Evolutionary conservation across 2,329 filamentous ascomycete species (phyloP), one percentile per base, ranked within the genome.

Genomic region (Colletotrichum tamarilloi): DNA sequence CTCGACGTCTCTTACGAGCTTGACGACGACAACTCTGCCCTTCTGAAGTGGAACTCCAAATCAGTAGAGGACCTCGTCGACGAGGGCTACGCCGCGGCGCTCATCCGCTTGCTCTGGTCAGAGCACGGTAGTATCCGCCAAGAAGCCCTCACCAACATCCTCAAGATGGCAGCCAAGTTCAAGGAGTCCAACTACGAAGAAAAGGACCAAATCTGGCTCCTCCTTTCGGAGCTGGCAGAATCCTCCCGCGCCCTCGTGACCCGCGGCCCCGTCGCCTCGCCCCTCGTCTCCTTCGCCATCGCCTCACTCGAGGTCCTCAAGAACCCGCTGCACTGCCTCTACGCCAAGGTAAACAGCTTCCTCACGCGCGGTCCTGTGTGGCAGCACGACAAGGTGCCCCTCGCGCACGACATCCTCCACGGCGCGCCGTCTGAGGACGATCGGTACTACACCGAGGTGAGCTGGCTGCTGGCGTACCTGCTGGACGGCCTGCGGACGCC

Each of bases 291-390:
- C 12, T 97, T 98, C 77, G 92, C 94, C 8, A 87, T 89, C 59
- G 90, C 91, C 75, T 91, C 92, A 1, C 86, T 97, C 8, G 84
- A 88, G 1, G 90, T 97, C 19, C 84, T 97, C 58, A 89, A 87
- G 26, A 92, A 94, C 74, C 96, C 96, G 0, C 87, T 95, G 19
- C 94, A 97, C 79, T 90, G 90, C 73, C 89, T 98, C 49, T 98
- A 98, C 80, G 90, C 91, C 71, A 98, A 98, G 80, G 85, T 97
- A 82, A 98, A 97, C 84, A 87, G 88, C 6, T 98, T 95, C 81
- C 89, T 98, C 46, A 94, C 94, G 26, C 91, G 91, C 64, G 90
- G 91, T 0, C 95, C 96, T 0, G 82, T 87, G 28, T 98, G 96
- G 96, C 87, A 92, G 14, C 79, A 92, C 22, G 90, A 94, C 72